Evolutionary conservation across 805 yeast genomes (phyloP), one percentile per base, ranked within the genome.

Genomic region (Schizosaccharomyces japonicus): DNA sequence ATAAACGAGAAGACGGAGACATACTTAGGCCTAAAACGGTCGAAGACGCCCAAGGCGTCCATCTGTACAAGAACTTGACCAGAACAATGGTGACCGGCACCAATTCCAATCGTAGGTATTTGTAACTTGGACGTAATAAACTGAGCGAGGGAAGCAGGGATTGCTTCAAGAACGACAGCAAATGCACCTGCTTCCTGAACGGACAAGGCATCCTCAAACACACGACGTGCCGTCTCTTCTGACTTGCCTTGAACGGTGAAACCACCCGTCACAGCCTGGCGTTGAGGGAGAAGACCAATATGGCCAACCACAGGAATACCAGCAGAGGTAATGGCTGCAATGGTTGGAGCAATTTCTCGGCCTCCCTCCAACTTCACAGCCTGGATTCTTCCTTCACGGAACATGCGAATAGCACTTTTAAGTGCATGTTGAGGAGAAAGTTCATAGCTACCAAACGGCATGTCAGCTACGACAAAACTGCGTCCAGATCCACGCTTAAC

Each of bases 241-340:
- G 73, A 65, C 45, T 64, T 64, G 0, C 94, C 95, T 60, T 87
- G 98, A 1, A 81, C 78, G 60, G 76, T 79, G 62, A 78, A 87
- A 0, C 98, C 98, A 19, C 95, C 85, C 11, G 80, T 58, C 0
- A 81, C 58, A 52, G 81, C 73, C 51, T 75, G 75, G 39, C 81
- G 70, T 59, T 90, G 96, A 1, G 98, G 98, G 3, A 94, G 82
- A 29, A 87, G 65, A 0, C 98, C 98, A 28, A 82, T 73, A 60
- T 87, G 98, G 1, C 92, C 95, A 63, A 82, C 69, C 2, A 84
- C 84, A 0, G 95, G 93, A 7, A 87, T 76, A 1, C 96, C 96
- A 15, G 77, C 66, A 3, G 68, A 58, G 1, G 76, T 67, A 17
- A 87, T 61, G 50, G 68, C 69, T 49, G 60, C 55, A 7, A 90